Conservation (phyloP, 2,329 filamentous ascomycete genomes). For the Clonostachys rosea region DNA sequence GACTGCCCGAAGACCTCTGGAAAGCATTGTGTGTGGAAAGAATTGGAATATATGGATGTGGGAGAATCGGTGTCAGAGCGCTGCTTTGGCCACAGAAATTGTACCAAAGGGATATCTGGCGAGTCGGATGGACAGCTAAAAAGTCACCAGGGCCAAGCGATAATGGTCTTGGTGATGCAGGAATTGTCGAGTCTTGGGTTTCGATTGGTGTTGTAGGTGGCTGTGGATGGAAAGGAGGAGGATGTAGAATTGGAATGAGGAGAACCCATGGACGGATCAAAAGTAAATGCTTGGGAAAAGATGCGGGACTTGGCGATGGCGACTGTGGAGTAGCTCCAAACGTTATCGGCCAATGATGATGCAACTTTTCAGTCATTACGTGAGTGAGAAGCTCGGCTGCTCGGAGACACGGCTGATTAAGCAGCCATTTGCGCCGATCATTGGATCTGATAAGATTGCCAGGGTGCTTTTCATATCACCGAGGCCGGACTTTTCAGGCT, state of each 20-base stretch:
- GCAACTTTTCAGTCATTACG: constrained; percentile 8
- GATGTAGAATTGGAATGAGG: not conserved
- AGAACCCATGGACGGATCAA: not conserved
- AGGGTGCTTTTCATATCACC: too few relatives aligned
- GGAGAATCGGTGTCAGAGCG: too few relatives aligned
- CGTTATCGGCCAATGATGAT: constrained; percentile 18
- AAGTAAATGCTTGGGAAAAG: not conserved
- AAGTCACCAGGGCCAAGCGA: not conserved
- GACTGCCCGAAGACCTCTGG: constrained; percentile 26
- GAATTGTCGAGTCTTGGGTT: not conserved
- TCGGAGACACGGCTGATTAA: constrained; percentile 3
- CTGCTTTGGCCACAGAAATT: too few relatives aligned
- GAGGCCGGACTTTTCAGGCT: too few relatives aligned
- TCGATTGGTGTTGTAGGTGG: not conserved
- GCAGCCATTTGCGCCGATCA: not conserved
- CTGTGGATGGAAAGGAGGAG: not conserved
- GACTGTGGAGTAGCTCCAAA: not conserved
- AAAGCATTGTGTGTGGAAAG: constrained; percentile 24
- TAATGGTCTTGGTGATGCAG: not conserved
- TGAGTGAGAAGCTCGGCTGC: constrained; percentile 4
- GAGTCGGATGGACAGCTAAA: not conserved
- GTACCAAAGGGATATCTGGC: too few relatives aligned
- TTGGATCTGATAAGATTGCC: constrained; percentile 2
- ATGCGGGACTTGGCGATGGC: constrained; percentile 1
- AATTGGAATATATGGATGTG: not conserved